Base-by-base conservation (phyloP, 139 green algal species). In the Medakamo hakoo region DNA sequence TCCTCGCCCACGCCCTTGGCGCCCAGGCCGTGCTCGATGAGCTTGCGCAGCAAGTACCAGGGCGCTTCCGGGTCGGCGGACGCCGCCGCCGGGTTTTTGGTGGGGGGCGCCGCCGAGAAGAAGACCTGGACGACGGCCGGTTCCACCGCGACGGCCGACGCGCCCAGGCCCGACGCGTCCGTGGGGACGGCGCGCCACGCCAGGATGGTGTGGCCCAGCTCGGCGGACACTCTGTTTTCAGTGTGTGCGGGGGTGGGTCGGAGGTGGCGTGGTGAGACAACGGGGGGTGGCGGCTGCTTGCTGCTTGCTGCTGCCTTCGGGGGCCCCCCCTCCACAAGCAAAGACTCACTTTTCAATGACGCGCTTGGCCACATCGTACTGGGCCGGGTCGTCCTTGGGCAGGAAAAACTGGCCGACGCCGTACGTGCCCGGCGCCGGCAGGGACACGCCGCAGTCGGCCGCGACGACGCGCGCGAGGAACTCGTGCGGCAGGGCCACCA, bases 101-200 rank as follows among this genome's bases (percentile, higher is more conserved):
- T 68, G 26, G 66, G 60, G n/a, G n/a, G n/a, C n/a, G n/a, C n/a
- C n/a, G n/a, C n/a, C 19, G 65, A 71, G 23, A 97, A 62, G 65
- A 96, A 97, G 63, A 88, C 78, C 68, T 95, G 88, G 78, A 95
- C 90, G 0, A 97, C 75, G 4, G 80, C 31, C 1, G 91, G 91
- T 82, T 97, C 89, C 0, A 82, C 88, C 2, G 61, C 30, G 3
- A 85, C 32, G 1, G 90, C 90, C 16, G 71, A 78, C 30, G 71
- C 58, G 29, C 90, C 90, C 28, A 97, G 77, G 24, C 70, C 71
- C n/a, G 70, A 68, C 79, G 91, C 92, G 75, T 92, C 76, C 23
- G 80, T 88, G 25, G 87, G 87, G 55, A 97, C 88, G 4, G 25
- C n/a, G 22, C 91, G 81, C 91, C 91, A 97, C 2, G 82, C 81